phyloP scores from a whole-genome alignment of 805 yeast species.

The Wickerhamomyces rabaulensis region DNA sequence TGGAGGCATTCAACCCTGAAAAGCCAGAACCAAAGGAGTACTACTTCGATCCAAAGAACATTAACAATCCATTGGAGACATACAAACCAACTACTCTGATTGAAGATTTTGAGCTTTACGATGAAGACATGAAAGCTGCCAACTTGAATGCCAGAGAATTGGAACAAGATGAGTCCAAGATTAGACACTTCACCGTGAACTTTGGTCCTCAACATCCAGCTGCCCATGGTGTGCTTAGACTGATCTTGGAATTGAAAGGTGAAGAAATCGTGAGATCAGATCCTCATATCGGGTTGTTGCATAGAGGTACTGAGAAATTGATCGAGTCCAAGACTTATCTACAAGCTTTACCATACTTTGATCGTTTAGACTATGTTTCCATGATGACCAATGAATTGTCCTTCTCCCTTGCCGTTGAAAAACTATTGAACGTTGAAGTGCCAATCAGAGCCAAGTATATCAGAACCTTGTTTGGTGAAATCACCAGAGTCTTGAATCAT shows the following conservation, averaged over 20 bases:
- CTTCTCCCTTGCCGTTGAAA: constrained; percentile 78
- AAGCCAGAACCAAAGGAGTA: constrained; percentile 13
- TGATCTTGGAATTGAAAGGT: constrained; percentile 81
- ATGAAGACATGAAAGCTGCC: constrained; percentile 27
- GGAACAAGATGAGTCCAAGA: constrained; percentile 32
- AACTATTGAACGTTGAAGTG: constrained; percentile 76
- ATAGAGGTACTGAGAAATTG: constrained; percentile 85
- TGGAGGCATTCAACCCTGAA: constrained; percentile 20
- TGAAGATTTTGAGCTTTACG: constrained; percentile 30
- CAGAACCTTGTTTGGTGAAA: constrained; percentile 81
- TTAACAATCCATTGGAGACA: constrained; percentile 39
- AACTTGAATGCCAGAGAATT: constrained; percentile 24
- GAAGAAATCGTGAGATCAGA: constrained; percentile 84
- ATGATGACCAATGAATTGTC: constrained; percentile 93
- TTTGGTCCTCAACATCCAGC: constrained; percentile 96
- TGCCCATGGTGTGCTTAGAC: constrained; percentile 86
- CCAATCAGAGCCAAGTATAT: constrained; percentile 83
- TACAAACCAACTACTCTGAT: constrained; percentile 22
- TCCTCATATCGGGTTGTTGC: constrained; percentile 85
- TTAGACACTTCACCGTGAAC: constrained; percentile 84
- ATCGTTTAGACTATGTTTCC: constrained; percentile 76
- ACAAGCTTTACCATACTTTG: constrained; percentile 87
- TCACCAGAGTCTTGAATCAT: constrained; percentile 79
- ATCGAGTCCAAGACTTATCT: constrained; percentile 81
- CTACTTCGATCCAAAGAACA: constrained; percentile 15